Evolutionary conservation across 768 basidiomycete species (phyloP), one percentile per base, ranked within the genome.

Genomic region (Mycena vulgaris): DNA sequence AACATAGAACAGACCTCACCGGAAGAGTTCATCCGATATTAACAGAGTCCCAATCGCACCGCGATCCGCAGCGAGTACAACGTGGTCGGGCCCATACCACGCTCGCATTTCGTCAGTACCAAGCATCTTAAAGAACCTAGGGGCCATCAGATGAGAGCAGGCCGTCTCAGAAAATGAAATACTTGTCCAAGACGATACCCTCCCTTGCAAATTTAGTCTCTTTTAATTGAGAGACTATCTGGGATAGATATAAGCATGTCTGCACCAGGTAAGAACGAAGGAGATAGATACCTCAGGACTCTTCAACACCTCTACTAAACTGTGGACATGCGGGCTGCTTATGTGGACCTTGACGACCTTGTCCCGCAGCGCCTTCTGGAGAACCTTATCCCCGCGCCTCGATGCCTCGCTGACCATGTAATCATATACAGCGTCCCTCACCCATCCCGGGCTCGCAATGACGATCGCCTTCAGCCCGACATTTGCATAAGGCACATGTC

Each of bases 1-100:
- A 35, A 45, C 23, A 28, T 2, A 2, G 28, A 49, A 11, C 25
- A 25, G 28, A 25, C 70, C 88, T 62, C 75, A 93, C 95, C 97
- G 87, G 83, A 99, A 99, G 35, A 99, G 87, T 76, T 92, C 92
- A 75, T 99, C 98, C 21, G 96, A 97, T 49, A 99, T 99, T 61
- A 99, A 85, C 30, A 99, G 86, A 2, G 95, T 96, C 19, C 96
- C 96, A 47, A 99, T 91, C 0, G 98, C 98, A 0, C 96, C 97
- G 56, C 98, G 87, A 77, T 97, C 95, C 39, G 95, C 93, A 5
- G 98, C 98, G 25, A 98, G 87, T 57, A 87, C 85, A 63, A 99
- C 98, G 80, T 99, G 98, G 56, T 95, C 92, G 16, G 97, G 95
- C 2, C 97, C 98, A 80, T 99, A 99, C 98, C 98, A 99, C 6